Base-by-base conservation (phyloP, 345 rosid species). In the Citrus trifoliata region DNA sequence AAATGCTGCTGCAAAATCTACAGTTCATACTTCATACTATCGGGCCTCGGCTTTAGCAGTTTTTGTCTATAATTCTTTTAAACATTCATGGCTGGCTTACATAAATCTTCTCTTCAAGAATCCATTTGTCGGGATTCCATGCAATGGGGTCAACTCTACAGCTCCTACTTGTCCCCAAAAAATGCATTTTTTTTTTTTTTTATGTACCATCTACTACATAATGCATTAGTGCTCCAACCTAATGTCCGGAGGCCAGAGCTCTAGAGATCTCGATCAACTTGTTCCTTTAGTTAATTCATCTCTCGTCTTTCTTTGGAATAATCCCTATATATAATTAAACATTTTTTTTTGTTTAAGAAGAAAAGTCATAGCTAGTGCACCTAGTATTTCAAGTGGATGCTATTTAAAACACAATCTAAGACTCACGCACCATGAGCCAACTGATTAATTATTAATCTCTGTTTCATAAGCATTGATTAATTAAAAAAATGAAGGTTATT, bases 261-360 rank as follows among this genome's bases (percentile, higher is more conserved):
- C 51, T 46, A 13, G 51, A 13, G 18, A 46, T 13, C 13, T 46
- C 1, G 5, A 46, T 46, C 51, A 46, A 46, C 16, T 46, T 46
- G 16, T 46, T 12, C 18, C 16, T 6, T 58, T 14, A 56, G 24
- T 67, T 56, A 24, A 28, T 53, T 3, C n/a, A 56, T 40, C 30
- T 67, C 56, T 60, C 68, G 56, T 70, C 42, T 69, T 46, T 60
- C 28, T 24, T 69, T 70, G 75, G 74, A 77, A 77, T 33, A 33
- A 76, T 67, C 30, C 65, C 16, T 13, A 13, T 13, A 46, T 46
- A 53, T 38, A 74, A 40, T 27, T 62, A 21, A 74, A 53, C 19
- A 18, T 18, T 24, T 6, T 9, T 8, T 61, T 10, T 9, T 10
- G n/a, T n/a, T n/a, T n/a, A 67, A 18, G 1, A 25, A 40, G 14